phyloP scores from a whole-genome alignment of 768 basidiomycete species.

The Cyathus striatus region DNA sequence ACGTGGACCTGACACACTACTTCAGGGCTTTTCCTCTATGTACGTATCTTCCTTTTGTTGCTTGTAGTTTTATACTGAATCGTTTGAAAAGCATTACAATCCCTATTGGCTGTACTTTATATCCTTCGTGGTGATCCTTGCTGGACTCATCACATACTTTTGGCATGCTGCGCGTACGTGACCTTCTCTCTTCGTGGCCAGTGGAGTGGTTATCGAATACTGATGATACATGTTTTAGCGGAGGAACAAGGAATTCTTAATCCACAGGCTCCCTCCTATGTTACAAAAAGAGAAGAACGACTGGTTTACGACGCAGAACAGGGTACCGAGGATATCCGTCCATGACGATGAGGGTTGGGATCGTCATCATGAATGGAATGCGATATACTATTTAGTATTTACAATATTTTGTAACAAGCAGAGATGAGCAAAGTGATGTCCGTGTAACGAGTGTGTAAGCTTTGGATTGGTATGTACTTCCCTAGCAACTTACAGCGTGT shows the following conservation, averaged over 20 bases:
- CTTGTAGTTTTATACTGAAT: not conserved
- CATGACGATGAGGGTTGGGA: too few relatives aligned
- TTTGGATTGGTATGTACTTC: too few relatives aligned
- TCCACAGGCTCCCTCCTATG: constrained; percentile 14
- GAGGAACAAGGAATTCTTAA: constrained; percentile 17
- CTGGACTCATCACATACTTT: constrained; percentile 79
- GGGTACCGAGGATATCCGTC: too few relatives aligned
- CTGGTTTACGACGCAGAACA: not conserved
- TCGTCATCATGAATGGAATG: too few relatives aligned
- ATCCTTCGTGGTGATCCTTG: constrained; percentile 64
- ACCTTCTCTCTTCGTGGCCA: not conserved
- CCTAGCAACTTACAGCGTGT: too few relatives aligned
- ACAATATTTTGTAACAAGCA: too few relatives aligned
- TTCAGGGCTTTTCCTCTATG: constrained; percentile 47
- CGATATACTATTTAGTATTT: too few relatives aligned
- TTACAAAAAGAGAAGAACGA: constrained; percentile 11
- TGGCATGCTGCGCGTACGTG: constrained; percentile 79
- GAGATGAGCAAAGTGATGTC: too few relatives aligned
- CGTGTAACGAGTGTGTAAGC: too few relatives aligned
- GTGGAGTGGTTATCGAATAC: not conserved
- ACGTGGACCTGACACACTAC: constrained; percentile 3
- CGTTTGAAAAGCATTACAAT: constrained; percentile 53
- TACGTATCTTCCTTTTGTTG: constrained; percentile 15
- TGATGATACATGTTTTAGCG: constrained; percentile 7
- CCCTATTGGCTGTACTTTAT: constrained; percentile 91